Percentiles rank a stretch among this genome's conserved stretches.
These are phyloP conservation scores for Dictyostelium discoideum DNA, from an alignment of 78 protist genomes.

Conservation along the genomic window dicty_2.7 NC_007090.3:3694501-3695000, in stretches of 20 bases:
- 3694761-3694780: constrained; percentile 11
- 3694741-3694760: constrained; percentile 80
- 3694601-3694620: constrained; percentile 16
- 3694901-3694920: not conserved
- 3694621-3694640: constrained; percentile 83
- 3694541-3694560: constrained; percentile 9
- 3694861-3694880: constrained; percentile 23
- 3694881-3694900: not conserved
- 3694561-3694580: constrained; percentile 54
- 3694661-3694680: constrained; percentile 45
- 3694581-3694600: not conserved
- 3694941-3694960: not conserved
- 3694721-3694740: constrained; percentile 94
- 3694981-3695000: constrained; percentile 12
- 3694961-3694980: constrained; percentile 6
- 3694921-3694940: not conserved
- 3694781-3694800: constrained; percentile 82
- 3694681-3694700: constrained; percentile 81
- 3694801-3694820: constrained; percentile 88
- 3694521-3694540: constrained; percentile 10
- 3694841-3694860: not conserved
- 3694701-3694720: constrained; percentile 81
- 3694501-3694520: not conserved
- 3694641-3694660: constrained; percentile 89
- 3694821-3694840: constrained; percentile 85